Conservation (phyloP, 495 filamentous ascomycete genomes). For the Aspergillus nidulans region DNA sequence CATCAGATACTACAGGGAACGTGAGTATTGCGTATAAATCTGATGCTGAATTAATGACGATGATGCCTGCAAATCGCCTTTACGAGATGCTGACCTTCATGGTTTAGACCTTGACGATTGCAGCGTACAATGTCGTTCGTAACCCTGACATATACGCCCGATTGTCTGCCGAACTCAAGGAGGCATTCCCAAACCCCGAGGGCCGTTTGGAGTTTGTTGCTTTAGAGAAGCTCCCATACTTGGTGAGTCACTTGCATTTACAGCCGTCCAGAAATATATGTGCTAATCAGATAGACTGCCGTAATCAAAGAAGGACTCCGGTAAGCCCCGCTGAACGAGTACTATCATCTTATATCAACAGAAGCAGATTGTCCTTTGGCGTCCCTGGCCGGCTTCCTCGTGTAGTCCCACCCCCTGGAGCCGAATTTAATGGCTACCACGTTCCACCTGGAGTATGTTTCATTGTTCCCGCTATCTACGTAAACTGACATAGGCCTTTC, state of each 20-base stretch:
- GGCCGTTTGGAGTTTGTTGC: conserved; percentile 14
- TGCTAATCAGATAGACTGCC: conserved; percentile 16
- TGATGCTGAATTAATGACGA: not conserved
- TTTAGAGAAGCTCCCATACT: conserved; percentile 30
- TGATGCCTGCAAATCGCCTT: too few relatives aligned
- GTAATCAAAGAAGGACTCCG: conserved; percentile 29
- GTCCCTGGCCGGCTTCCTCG: conserved; percentile 27
- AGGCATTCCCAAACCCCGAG: conserved; percentile 29
- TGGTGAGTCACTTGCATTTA: conserved; percentile 18
- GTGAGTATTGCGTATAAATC: not conserved
- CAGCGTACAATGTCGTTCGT: conserved; percentile 31
- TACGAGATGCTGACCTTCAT: not conserved
- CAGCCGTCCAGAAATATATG: not conserved
- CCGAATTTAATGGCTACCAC: conserved; percentile 22
- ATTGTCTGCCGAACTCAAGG: conserved; percentile 28
- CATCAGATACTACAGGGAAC: conserved; percentile 39
- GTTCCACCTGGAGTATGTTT: conserved; percentile 23
- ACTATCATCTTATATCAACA: not conserved
- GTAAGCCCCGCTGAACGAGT: conserved; percentile 1
- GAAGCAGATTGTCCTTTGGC: conserved; percentile 24
- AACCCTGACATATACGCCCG: conserved; percentile 24
- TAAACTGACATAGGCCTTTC: not conserved
- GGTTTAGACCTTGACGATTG: conserved; percentile 22
- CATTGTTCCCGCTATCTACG: not conserved
- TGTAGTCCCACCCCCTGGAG: conserved; percentile 22